Percentiles rank a stretch among this genome's conserved stretches.
phyloP scores from a whole-genome alignment of 2,329 filamentous ascomycete species.

The Lecanicillium sp. region DNA sequence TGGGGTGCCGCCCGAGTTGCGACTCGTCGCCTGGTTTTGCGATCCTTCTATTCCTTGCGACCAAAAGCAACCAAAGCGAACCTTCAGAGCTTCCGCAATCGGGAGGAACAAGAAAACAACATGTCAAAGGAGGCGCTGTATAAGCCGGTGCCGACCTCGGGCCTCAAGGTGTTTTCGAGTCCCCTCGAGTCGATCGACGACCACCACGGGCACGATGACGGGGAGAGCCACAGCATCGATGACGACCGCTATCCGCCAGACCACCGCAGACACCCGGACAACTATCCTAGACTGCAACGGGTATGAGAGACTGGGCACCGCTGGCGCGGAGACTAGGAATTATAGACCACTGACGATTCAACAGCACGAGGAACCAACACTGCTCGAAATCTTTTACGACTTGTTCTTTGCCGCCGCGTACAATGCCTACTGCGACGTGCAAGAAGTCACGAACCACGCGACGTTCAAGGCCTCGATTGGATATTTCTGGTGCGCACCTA shows the following conservation, averaged over 20 bases:
- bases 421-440: conserved; percentile 45
- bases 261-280: conserved; percentile 9
- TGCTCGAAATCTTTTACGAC: conserved; percentile 34
- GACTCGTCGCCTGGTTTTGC: too few relatives aligned
- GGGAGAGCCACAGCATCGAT: background rate
- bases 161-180: conserved; percentile 12
- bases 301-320: background rate
- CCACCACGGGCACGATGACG: background rate
- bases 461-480: conserved; percentile 31
- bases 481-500: conserved; percentile 23
- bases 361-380: conserved; percentile 28
- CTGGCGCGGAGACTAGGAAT: background rate
- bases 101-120: background rate
- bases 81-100: too few relatives aligned
- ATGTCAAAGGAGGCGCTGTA: conserved; percentile 13
- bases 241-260: conserved; percentile 5
- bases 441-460: conserved; percentile 25
- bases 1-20: too few relatives aligned
- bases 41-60: too few relatives aligned
- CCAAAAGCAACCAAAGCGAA: too few relatives aligned
- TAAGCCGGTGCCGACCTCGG: conserved; percentile 6
- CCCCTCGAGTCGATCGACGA: background rate
- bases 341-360: background rate
- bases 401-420: conserved; percentile 52
- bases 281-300: conserved; percentile 9